Evolutionary conservation across 345 rosid species (phyloP).

Genomic region (Tarenaya hassleriana): DNA sequence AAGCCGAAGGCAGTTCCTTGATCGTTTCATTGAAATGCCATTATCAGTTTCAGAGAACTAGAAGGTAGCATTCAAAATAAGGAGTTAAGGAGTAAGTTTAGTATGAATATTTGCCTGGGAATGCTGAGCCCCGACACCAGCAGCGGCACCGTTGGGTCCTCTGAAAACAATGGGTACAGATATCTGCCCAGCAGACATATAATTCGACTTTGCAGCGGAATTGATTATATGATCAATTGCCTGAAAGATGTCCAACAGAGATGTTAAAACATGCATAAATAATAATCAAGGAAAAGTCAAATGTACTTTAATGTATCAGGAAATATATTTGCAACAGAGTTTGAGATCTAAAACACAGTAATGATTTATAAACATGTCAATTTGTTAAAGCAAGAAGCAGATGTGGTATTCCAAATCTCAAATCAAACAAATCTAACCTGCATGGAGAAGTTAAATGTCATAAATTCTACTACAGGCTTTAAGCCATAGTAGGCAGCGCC

Average conservation of each 20-base stretch:
- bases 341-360: neutral
- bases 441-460: conserved; percentile 94
- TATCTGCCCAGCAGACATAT: conserved; percentile 89
- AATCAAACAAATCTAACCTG: conserved; percentile 45
- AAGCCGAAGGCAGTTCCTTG: conserved; percentile 5
- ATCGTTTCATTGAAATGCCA: neutral
- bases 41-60: conserved; percentile 1
- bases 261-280: neutral
- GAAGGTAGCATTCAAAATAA: neutral
- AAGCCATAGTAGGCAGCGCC: conserved; percentile 93
- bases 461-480: conserved; percentile 79
- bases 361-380: conserved; percentile 13
- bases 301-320: neutral
- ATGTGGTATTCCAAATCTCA: neutral
- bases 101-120: conserved; percentile 50
- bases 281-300: neutral
- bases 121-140: conserved; percentile 98
- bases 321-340: conserved; percentile 9
- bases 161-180: conserved; percentile 82
- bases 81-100: neutral
- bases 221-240: conserved; percentile 92
- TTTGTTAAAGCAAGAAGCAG: neutral
- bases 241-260: conserved; percentile 28
- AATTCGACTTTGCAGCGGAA: conserved; percentile 78
- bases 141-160: conserved; percentile 98